Percentiles rank a stretch among this genome's conserved stretches.
phyloP scores from a whole-genome alignment of 306 rosid species.

The Medicago ruthenica region DNA sequence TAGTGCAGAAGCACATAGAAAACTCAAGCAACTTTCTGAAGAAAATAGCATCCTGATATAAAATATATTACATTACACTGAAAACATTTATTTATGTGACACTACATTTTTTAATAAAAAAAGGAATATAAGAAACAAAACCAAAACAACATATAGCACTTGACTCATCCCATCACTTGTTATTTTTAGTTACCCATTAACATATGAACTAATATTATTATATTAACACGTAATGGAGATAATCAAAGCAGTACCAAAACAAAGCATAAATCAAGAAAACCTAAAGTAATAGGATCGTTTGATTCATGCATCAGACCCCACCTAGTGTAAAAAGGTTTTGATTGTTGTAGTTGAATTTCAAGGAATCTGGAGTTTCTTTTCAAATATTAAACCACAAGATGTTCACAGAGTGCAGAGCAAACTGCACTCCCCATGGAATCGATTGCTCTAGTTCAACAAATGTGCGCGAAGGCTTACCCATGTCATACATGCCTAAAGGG shows the following conservation, averaged over 20 bases:
- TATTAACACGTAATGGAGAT: conserved; percentile 21
- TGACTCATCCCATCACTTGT: conserved; percentile 26
- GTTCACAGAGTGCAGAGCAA: not conserved
- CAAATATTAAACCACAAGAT: not conserved
- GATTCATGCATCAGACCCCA: conserved; percentile 3
- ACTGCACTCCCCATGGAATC: not conserved
- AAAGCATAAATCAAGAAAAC: not conserved
- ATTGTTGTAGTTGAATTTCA: not conserved
- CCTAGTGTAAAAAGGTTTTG: not conserved
- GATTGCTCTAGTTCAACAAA: not conserved
- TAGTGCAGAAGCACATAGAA: conserved; percentile 28
- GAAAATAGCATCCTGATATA: conserved; percentile 14
- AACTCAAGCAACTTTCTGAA: conserved; percentile 19
- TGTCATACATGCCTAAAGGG: not conserved
- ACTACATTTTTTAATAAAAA: not conserved
- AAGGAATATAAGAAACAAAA: not conserved
- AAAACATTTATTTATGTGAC: not conserved
- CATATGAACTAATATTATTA: not conserved
- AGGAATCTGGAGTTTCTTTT: conserved; percentile 2
- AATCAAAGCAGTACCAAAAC: conserved; percentile 11
- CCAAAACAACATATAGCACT: conserved; percentile 17
- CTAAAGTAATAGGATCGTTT: not conserved
- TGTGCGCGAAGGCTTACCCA: not conserved
- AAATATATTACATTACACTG: not conserved
- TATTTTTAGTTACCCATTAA: conserved; percentile 16